phyloP scores from a whole-genome alignment of 768 basidiomycete genomes.

The Suillus brevipes region DNA sequence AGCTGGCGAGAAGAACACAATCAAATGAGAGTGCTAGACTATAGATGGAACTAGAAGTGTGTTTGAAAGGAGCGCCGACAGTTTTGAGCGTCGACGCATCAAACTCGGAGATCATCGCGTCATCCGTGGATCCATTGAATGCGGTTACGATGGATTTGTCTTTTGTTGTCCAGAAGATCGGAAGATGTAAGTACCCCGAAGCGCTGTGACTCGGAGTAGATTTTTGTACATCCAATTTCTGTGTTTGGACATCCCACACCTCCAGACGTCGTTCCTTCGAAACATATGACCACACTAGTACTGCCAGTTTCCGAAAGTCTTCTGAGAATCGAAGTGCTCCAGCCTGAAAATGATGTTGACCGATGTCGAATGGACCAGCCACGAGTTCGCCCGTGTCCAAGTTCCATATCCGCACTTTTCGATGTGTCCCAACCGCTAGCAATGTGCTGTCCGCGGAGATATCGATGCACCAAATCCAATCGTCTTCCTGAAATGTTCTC shows the following conservation, averaged over 20 bases:
- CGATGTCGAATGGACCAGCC: background rate
- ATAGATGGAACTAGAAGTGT: accelerated
- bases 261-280: background rate
- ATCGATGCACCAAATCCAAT: background rate
- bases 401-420: background rate
- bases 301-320: background rate
- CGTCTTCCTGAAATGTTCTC: background rate
- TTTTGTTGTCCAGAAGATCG: background rate
- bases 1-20: background rate
- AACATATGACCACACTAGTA: background rate
- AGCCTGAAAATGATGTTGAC: no score
- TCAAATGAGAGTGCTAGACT: background rate
- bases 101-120: background rate
- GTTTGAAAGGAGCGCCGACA: background rate
- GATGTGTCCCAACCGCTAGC: background rate
- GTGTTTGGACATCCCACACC: background rate
- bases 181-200: no score
- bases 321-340: background rate
- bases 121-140: background rate
- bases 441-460: background rate
- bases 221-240: background rate
- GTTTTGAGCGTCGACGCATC: background rate
- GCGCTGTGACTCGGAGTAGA: background rate
- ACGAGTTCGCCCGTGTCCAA: background rate
- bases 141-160: background rate